phyloP scores from a whole-genome alignment of 1,284 basidiomycete species.

The Volvariella volvacea region DNA sequence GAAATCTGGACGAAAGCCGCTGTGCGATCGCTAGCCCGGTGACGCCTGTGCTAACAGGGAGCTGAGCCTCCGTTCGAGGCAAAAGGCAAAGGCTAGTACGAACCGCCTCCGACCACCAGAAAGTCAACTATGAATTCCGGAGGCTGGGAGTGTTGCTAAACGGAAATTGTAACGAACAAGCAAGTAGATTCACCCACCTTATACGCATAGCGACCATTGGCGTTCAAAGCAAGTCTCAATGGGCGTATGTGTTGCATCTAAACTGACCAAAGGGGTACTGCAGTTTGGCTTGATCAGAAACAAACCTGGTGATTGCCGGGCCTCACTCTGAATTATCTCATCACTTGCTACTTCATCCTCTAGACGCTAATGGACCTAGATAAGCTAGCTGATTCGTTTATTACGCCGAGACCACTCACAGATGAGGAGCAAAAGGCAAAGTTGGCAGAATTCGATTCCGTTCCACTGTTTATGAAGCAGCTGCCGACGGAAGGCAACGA shows the following conservation, averaged over 20 bases:
- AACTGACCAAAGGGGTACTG: too few relatives aligned
- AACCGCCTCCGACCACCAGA: slow-evolving; percentile 88
- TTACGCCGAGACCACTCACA: slow-evolving; percentile 27
- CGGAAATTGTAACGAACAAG: slow-evolving; percentile 1
- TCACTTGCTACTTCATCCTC: not conserved
- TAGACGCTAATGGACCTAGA: not conserved
- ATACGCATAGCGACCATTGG: slow-evolving; percentile 49
- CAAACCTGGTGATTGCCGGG: too few relatives aligned
- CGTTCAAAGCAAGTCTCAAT: slow-evolving; percentile 55
- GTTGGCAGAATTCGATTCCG: slow-evolving; percentile 44
- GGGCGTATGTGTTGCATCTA: slow-evolving; percentile 37
- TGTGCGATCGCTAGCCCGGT: slow-evolving; percentile 87
- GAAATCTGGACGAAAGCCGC: slow-evolving; percentile 62
- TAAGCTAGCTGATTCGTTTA: not conserved
- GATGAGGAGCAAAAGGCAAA: slow-evolving; percentile 36
- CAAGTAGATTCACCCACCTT: slow-evolving; percentile 35
- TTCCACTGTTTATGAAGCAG: slow-evolving; percentile 91
- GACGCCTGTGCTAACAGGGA: slow-evolving; percentile 46
- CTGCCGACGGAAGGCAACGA: slow-evolving; percentile 66
- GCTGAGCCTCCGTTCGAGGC: not conserved
- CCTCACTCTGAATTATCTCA: too few relatives aligned
- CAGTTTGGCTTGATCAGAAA: too few relatives aligned
- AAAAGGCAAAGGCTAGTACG: slow-evolving; percentile 11
- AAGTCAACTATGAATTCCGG: slow-evolving; percentile 83
- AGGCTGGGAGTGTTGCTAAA: slow-evolving; percentile 25